These are phyloP conservation scores for Neoarthrinium moseri DNA, from an alignment of 2,329 filamentous ascomycete species.

Conservation along the genomic window DNA sequence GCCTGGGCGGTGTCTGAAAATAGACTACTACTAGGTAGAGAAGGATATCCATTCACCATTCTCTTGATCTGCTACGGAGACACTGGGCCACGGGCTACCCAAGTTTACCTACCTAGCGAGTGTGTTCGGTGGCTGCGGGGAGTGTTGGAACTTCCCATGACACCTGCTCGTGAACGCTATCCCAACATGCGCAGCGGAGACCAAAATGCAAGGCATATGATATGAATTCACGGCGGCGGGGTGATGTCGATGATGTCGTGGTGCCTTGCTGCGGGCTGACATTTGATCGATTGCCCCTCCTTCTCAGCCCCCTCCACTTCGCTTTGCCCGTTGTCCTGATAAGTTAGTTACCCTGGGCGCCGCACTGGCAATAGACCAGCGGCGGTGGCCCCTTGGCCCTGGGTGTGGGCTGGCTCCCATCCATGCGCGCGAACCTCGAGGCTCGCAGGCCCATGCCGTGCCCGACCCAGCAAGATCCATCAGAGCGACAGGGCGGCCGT, in stretches of 20 bases:
- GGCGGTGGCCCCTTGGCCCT: not conserved
- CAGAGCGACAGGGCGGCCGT: not conserved
- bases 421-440: not conserved
- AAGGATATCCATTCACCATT: no score
- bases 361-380: not conserved
- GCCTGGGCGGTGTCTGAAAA: not conserved
- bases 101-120: no score
- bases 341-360: not conserved
- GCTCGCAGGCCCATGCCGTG: not conserved
- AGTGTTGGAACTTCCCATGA: no score
- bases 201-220: not conserved
- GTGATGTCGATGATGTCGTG: not conserved
- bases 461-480: not conserved
- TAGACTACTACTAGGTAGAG: no score
- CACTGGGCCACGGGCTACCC: not conserved
- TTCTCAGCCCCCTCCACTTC: not conserved
- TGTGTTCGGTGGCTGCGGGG: no score
- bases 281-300: not conserved
- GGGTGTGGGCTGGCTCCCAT: not conserved
- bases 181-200: no score
- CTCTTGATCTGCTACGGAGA: not conserved
- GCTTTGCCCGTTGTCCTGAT: not conserved
- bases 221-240: no score
- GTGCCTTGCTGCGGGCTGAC: conserved; percentile 1
- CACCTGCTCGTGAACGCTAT: no score